A percentile compares a stretch with the other conserved stretches of the same genome.
phyloP scores from a whole-genome alignment of 192 early-diverging fungal species.

The Chytriomyces sp. region DNA sequence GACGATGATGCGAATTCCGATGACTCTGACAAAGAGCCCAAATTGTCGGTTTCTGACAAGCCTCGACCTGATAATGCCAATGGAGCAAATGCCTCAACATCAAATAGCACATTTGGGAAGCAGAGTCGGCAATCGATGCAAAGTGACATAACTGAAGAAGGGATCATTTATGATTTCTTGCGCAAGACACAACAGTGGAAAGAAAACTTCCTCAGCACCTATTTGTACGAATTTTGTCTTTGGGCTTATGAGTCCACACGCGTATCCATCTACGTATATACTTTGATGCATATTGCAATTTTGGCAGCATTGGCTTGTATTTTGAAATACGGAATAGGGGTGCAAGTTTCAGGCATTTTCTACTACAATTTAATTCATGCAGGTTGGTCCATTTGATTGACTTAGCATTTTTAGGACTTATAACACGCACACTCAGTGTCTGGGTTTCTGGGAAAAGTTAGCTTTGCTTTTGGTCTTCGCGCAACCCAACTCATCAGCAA shows the following conservation, averaged over 20 bases:
- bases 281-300: background rate
- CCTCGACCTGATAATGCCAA: background rate
- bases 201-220: background rate
- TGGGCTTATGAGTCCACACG: background rate
- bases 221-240: background rate
- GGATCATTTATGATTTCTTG: constrained; percentile 9
- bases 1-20: background rate
- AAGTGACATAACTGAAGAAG: constrained; percentile 27
- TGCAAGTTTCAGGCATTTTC: background rate
- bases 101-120: background rate
- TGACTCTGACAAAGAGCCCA: background rate
- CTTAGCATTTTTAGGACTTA: background rate
- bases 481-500: background rate
- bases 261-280: background rate
- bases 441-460: background rate
- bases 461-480: background rate
- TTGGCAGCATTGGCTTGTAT: background rate
- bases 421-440: background rate
- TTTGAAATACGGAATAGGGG: background rate
- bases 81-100: background rate
- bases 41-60: background rate
- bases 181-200: background rate
- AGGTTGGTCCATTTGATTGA: background rate
- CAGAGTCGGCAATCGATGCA: background rate
- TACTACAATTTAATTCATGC: constrained; percentile 9